Base-by-base conservation (phyloP, 352 stramenopile species). In the Aphanomyces euteiches region DNA sequence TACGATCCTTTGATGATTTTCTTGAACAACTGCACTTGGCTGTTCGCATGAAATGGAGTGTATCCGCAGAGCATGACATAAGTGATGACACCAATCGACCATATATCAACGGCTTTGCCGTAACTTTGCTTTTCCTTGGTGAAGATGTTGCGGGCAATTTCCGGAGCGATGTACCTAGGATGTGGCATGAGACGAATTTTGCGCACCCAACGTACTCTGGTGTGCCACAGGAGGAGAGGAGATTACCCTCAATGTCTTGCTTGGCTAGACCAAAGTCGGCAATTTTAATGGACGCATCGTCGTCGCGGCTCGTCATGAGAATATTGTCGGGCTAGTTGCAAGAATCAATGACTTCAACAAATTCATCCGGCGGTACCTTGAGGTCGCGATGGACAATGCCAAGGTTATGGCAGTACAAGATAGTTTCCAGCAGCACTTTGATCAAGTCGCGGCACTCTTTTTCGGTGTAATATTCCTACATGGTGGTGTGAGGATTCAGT, bases 261-360 rank as follows among this genome's bases (percentile, higher is more conserved):
- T 96, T 96, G 13, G 92, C 90, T 64, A 98, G 96, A 4, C 91
- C 91, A 80, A 97, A 97, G 75, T 97, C 91, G 0, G 90, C 91
- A 7, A 97, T 77, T 73, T 97, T 97, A 57, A 97, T 96, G 50
- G 79, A 85, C 5, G 90, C 84, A 69, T 97, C 89, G 68, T 97
- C 87, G 8, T 89, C 79, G 1, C 83, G 76, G 61, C 79, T 94
- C 73, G 82, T 83, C 54, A 94, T 79, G 67, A 97, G 70, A 41
- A 97, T 69, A 73, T 96, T 97, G 74, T 96, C 89, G 0, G 89
- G 89, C 69, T 96, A 79, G 73, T 41, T 13, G 36, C 17, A 17
- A 57, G 19, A 34, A 69, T 60, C 8, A 65, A 65, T n/a, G 66
- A 10, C 12, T 60, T 17, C 1, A 43, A 43, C 37, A 43, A 2